Base-by-base conservation (phyloP, 2,329 filamentous ascomycete species). In the Phoma sp. region DNA sequence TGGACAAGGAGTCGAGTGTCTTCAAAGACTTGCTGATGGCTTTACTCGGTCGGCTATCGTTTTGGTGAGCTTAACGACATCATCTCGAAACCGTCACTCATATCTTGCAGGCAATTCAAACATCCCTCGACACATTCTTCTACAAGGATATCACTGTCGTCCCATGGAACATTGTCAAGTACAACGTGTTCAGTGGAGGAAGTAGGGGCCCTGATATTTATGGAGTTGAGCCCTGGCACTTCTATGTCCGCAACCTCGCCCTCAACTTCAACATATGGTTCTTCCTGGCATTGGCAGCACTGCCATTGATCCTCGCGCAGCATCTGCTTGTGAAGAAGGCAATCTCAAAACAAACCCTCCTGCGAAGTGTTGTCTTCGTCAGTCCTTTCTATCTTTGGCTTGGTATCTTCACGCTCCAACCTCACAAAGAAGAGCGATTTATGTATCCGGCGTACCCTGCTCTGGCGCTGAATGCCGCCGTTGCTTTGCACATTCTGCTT, bases 251-350 rank as follows among this genome's bases (percentile, higher is more conserved):
- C 65, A 99, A 99, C 67, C 79, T 99, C 38, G 78, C 89, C 13
- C 82, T 99, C 54, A 99, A 99, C 78, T 99, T 98, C 81, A 96
- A 98, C 71, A 76, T 96, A 41, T 98, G 93, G 91, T 93, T 97
- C 65, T 70, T 91, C 9, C 81, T 98, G 10, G 93, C 93, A 0
- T 74, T 96, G 41, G 71, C 85, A 4, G 85, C 89, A 1, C 77
- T 91, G 13, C 93, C 93, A 0, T 78, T 97, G 0, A 87, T 96
- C 60, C 62, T 90, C 0, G 61, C 92, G 0, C 91, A 96, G 64
- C 89, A 91, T 62, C 60, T 88, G 3, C 74, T 90, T 47, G 82
- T 86, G 7, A 77, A 82, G 2, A 86, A 85, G 36, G 76, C 81
- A 9, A 82, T 86, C 11, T 86, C 86, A 4, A 85, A 88, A 55